phyloP scores from a whole-genome alignment of 805 yeast species.

The Metschnikowia dekortorum region DNA sequence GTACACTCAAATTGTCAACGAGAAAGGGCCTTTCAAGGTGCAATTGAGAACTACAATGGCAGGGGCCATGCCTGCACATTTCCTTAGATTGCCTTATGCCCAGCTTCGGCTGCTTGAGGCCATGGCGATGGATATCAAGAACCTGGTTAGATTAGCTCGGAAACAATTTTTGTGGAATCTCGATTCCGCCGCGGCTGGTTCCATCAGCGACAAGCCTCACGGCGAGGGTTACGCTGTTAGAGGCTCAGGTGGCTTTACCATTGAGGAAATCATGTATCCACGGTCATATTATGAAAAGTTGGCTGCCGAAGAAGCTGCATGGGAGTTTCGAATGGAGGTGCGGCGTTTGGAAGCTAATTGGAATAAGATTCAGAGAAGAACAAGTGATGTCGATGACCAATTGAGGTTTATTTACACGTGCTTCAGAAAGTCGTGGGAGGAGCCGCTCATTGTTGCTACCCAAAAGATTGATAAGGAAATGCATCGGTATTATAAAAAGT shows the following conservation, averaged over 20 bases:
- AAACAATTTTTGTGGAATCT: constrained; percentile 25
- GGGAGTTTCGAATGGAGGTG: constrained; percentile 28
- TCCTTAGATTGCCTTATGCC: constrained; percentile 22
- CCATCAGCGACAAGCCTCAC: background rate
- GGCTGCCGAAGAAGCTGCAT: constrained; percentile 29
- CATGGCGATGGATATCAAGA: constrained; percentile 30
- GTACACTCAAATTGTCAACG: constrained; percentile 20
- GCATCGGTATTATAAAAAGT: constrained; percentile 12
- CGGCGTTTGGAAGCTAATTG: constrained; percentile 7
- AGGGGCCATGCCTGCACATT: constrained; percentile 29
- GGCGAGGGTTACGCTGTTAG: constrained; percentile 32
- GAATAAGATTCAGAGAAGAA: constrained; percentile 8
- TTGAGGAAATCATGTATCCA: constrained; percentile 28
- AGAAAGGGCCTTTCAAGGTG: constrained; percentile 36
- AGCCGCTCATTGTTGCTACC: constrained; percentile 10
- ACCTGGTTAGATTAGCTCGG: constrained; percentile 23
- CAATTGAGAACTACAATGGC: constrained; percentile 27
- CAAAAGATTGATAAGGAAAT: constrained; percentile 12
- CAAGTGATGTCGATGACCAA: background rate
- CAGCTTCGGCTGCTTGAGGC: constrained; percentile 17
- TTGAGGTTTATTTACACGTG: background rate
- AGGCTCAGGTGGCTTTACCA: constrained; percentile 25
- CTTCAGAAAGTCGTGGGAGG: constrained; percentile 10
- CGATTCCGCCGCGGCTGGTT: background rate
- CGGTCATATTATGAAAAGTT: constrained; percentile 22